Conservation (phyloP, 495 filamentous ascomycete genomes). For the Penicillium coprophilum region DNA sequence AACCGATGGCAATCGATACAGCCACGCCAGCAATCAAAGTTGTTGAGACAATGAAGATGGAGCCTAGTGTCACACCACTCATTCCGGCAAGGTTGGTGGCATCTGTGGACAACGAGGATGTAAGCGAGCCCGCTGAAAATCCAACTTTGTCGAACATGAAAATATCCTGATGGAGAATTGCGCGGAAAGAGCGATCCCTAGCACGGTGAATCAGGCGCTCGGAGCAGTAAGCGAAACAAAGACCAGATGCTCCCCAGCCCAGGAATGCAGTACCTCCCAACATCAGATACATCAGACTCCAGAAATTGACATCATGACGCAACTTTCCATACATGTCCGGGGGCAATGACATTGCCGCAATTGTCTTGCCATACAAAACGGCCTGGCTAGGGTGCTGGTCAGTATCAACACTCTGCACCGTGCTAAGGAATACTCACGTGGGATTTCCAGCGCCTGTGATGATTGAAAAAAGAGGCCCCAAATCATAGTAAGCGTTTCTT, state of each 20-base stretch:
- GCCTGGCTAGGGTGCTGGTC: constrained; percentile 48
- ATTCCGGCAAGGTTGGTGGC: constrained; percentile 80
- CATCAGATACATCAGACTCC: constrained; percentile 90
- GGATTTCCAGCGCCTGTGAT: constrained; percentile 81
- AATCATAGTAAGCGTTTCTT: constrained; percentile 69
- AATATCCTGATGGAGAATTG: constrained; percentile 88
- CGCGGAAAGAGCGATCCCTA: constrained; percentile 70
- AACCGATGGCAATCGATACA: constrained; percentile 66
- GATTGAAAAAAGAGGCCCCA: constrained; percentile 71
- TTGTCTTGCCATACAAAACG: constrained; percentile 83
- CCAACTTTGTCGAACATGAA: constrained; percentile 78
- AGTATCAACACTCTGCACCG: not conserved
- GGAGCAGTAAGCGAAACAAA: constrained; percentile 75
- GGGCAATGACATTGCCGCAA: constrained; percentile 60
- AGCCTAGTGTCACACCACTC: constrained; percentile 73
- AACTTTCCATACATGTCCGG: constrained; percentile 45
- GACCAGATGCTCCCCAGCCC: constrained; percentile 62
- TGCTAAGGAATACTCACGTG: constrained; percentile 23
- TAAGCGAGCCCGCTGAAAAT: constrained; percentile 75
- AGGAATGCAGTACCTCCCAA: constrained; percentile 74
- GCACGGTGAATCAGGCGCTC: constrained; percentile 76
- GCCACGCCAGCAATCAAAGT: constrained; percentile 67
- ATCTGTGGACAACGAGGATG: constrained; percentile 76
- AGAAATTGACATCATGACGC: constrained; percentile 73
- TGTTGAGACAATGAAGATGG: constrained; percentile 66